These are phyloP conservation scores for Kernera saxatilis DNA, from an alignment of 345 rosid species.

Conservation along the genomic window DNA sequence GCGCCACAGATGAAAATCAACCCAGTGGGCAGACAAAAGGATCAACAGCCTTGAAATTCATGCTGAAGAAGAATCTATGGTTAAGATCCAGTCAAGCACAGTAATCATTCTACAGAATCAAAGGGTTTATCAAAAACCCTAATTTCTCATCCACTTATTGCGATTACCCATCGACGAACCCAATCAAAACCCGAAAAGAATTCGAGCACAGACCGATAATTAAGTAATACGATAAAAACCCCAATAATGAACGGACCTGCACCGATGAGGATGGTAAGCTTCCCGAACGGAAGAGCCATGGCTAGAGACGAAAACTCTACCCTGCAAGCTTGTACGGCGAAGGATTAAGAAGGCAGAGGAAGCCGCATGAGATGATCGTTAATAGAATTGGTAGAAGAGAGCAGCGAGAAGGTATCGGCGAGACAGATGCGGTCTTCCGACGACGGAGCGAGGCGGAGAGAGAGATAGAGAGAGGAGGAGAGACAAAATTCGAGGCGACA, in stretches of 20 bases:
- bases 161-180: neutral
- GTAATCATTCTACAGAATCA: conserved; percentile 3
- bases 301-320: neutral
- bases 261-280: conserved; percentile 37
- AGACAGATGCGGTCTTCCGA: neutral
- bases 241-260: conserved; percentile 25
- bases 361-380: neutral
- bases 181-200: neutral
- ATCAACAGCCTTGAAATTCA: neutral
- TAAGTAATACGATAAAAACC: neutral
- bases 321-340: neutral
- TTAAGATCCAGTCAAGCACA: neutral
- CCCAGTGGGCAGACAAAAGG: neutral
- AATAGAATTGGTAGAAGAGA: neutral
- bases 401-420: neutral
- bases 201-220: neutral
- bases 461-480: neutral
- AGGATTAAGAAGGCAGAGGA: neutral
- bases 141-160: neutral
- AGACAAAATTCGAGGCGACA: neutral
- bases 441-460: conserved; percentile 12
- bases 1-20: neutral
- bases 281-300: conserved; percentile 35
- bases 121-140: conserved; percentile 34
- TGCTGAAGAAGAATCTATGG: neutral